Evolutionary conservation across 371 early-diverging fungal genomes (phyloP), one percentile per base, ranked within the genome.

Genomic region (Mucor sp.): DNA sequence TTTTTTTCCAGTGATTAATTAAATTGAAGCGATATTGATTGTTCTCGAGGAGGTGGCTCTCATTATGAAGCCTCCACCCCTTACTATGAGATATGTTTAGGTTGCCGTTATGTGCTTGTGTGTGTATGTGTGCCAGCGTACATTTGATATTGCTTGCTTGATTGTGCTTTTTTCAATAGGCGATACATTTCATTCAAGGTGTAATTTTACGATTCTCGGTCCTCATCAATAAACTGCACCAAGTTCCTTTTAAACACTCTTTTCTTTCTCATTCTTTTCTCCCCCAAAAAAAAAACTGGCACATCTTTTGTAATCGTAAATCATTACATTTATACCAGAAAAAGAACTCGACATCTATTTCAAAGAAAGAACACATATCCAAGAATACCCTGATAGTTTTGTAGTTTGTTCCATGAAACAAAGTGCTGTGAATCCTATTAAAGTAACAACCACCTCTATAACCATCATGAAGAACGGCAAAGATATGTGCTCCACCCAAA

Each of bases 401-500:
- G 30, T 32, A 30, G 27, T 56, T 56, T 56, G 32, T 30, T 56
- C 32, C 28, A 56, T 56, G 56, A 56, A 56, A 56, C 56, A 56
- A 56, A 56, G 30, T 32, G 32, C 15, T 32, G 56, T 56, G 23
- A 28, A 56, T 32, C 56, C 56, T 32, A 56, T 56, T 56, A 56
- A 56, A 56, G 32, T 56, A 27, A 56, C 56, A 15, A 56, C 56
- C 17, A 56, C 30, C 19, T 56, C 56, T 32, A 30, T 56, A 30
- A 56, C 56, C 32, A 56, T 56, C 5, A 56, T 56, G 27, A 56
- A 56, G 28, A 56, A 56, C 30, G 32, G 30, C n/a, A 56, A 27
- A 27, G 19, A 30, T 32, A 56, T 30, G 30, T 59, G 59, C 25
- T 25, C 59, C 23, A 23, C 35, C 3, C 28, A 59, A 6, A 59